Percentiles rank a stretch among this genome's conserved stretches.
phyloP scores from a whole-genome alignment of 331 rosid species.

The Telfairia occidentalis region DNA sequence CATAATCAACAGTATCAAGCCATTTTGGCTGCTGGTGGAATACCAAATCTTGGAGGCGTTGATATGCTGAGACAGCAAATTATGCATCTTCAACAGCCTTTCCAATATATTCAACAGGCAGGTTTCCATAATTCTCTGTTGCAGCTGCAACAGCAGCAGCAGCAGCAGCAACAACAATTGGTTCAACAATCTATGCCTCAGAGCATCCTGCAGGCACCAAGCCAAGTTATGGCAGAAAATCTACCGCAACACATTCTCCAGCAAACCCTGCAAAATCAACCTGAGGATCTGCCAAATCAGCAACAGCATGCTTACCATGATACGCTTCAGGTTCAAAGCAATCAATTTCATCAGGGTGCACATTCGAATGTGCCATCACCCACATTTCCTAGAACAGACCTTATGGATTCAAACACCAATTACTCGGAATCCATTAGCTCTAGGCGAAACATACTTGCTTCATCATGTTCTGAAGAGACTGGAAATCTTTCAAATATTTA shows the following conservation, averaged over 20 bases:
- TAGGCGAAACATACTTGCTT: slow-evolving; percentile 40
- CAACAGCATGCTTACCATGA: slow-evolving; percentile 41
- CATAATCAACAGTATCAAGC: slow-evolving; percentile 66
- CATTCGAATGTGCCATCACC: slow-evolving; percentile 51
- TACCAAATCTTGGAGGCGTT: slow-evolving; percentile 51
- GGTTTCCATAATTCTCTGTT: slow-evolving; percentile 38
- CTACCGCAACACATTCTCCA: slow-evolving; percentile 51
- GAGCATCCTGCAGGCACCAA: slow-evolving; percentile 46
- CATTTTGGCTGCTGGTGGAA: slow-evolving; percentile 69
- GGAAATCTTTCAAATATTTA: slow-evolving; percentile 40
- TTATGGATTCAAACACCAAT: slow-evolving; percentile 44
- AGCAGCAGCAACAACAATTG: slow-evolving; percentile 33
- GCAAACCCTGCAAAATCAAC: slow-evolving; percentile 40
- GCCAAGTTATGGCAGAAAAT: slow-evolving; percentile 40
- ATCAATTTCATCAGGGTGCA: slow-evolving; percentile 58
- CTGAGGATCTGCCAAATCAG: slow-evolving; percentile 40
- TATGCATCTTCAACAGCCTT: slow-evolving; percentile 66
- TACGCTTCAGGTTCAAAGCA: slow-evolving; percentile 36
- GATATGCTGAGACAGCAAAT: slow-evolving; percentile 62
- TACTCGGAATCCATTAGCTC: slow-evolving; percentile 39
- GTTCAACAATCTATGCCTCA: slow-evolving; percentile 43
- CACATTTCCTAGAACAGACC: slow-evolving; percentile 46
- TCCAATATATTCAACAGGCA: slow-evolving; percentile 51
- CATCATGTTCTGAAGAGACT: slow-evolving; percentile 59
- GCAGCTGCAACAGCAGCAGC: slow-evolving; percentile 65